These are phyloP conservation scores for Saussurea involucrata DNA, from an alignment of 129 eudicot genomes.

Conservation along the genomic window DNA sequence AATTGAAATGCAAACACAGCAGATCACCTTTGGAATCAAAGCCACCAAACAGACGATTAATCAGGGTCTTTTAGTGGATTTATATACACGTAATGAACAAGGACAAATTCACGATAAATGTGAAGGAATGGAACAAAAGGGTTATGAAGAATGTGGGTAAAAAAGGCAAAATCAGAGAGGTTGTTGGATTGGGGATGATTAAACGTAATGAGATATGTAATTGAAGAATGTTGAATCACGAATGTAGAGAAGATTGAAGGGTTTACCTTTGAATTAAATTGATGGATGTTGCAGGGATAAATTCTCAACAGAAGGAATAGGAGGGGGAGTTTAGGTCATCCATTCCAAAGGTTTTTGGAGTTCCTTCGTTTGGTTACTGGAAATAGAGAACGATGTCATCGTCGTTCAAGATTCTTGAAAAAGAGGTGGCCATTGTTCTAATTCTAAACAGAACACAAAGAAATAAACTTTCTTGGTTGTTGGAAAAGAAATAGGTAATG, in stretches of 20 bases:
- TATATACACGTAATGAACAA: no score
- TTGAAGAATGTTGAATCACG: background rate
- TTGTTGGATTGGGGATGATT: background rate
- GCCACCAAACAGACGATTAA: background rate
- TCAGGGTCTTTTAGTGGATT: background rate
- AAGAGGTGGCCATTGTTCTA: no score
- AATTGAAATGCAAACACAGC: background rate
- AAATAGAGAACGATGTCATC: background rate
- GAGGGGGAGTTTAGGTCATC: background rate
- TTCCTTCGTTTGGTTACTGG: background rate
- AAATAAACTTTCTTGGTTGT: no score
- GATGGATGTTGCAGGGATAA: background rate
- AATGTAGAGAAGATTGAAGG: background rate
- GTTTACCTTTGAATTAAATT: background rate
- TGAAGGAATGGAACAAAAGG: background rate
- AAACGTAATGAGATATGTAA: background rate
- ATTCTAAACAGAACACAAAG: no score
- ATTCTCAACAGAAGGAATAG: no score
- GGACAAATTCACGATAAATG: background rate
- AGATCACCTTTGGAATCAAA: background rate
- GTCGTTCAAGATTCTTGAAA: background rate
- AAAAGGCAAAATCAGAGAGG: background rate
- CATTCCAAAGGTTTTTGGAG: background rate
- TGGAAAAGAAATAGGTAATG: no score
- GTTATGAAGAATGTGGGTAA: background rate